phyloP scores from a whole-genome alignment of 176 grass and related monocot species.

The Secale cereale region DNA sequence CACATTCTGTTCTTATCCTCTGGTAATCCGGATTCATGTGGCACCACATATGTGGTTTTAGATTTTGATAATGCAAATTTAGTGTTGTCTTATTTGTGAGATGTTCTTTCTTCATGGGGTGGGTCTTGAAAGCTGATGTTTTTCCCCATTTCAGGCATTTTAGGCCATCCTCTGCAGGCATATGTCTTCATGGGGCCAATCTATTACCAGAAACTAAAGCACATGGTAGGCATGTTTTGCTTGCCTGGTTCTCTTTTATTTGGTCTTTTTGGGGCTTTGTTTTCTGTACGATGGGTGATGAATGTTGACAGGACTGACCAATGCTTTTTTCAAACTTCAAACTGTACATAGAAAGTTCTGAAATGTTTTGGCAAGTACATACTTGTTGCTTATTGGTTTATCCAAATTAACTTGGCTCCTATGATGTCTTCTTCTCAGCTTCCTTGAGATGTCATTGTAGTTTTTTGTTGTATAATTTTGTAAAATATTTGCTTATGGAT shows the following conservation, averaged over 20 bases:
- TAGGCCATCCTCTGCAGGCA: slow-evolving; percentile 81
- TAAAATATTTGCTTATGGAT: slow-evolving; percentile 25
- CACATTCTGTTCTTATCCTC: background rate
- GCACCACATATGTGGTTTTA: background rate
- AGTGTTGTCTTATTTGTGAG: background rate
- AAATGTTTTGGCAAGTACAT: background rate
- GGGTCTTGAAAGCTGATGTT: background rate
- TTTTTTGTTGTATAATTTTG: background rate
- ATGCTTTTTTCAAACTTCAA: slow-evolving; percentile 14
- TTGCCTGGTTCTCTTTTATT: slow-evolving; percentile 10
- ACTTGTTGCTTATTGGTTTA: background rate
- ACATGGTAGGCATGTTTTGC: slow-evolving; percentile 64
- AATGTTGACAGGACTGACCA: background rate
- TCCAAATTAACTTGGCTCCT: slow-evolving; percentile 9
- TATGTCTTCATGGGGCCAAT: slow-evolving; percentile 99
- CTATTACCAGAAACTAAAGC: slow-evolving; percentile 97
- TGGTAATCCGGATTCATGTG: background rate
- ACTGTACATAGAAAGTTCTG: background rate
- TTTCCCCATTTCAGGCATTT: slow-evolving; percentile 61
- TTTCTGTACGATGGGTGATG: background rate
- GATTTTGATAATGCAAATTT: background rate
- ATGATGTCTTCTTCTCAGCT: background rate
- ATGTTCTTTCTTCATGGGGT: background rate
- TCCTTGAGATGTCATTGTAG: background rate
- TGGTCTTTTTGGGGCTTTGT: background rate